These are phyloP conservation scores for Auricularia sp. DNA, from an alignment of 768 basidiomycete genomes.

Conservation along the genomic window DNA sequence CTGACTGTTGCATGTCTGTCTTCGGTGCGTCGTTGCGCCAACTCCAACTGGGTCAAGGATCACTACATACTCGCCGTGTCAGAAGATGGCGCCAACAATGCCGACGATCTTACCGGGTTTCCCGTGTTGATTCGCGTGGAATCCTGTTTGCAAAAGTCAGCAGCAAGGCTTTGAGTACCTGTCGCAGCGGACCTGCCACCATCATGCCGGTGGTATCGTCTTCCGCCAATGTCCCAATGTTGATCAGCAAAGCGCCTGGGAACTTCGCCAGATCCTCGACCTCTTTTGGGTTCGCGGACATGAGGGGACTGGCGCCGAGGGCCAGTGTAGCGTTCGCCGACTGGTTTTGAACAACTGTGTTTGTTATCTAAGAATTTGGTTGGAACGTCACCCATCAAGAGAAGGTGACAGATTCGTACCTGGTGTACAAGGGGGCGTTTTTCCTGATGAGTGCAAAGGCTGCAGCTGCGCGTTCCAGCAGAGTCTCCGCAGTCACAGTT, in stretches of 20 bases:
- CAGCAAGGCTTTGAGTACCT: not conserved
- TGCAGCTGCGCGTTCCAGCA: slow-evolving; percentile 35
- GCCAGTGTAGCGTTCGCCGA: slow-evolving; percentile 86
- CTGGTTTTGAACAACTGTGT: slow-evolving; percentile 80
- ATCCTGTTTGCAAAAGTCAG: not conserved
- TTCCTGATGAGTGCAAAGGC: slow-evolving; percentile 45
- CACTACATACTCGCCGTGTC: slow-evolving; percentile 51
- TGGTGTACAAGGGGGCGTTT: slow-evolving; percentile 74
- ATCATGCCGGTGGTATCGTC: slow-evolving; percentile 64
- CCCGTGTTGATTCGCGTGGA: slow-evolving; percentile 8
- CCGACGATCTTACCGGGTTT: slow-evolving; percentile 48
- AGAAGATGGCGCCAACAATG: slow-evolving; percentile 8
- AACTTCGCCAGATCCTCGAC: slow-evolving; percentile 67
- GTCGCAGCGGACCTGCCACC: slow-evolving; percentile 41
- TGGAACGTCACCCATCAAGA: not conserved
- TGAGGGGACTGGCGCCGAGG: slow-evolving; percentile 83
- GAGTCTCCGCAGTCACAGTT: slow-evolving; percentile 14
- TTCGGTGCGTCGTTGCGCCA: slow-evolving; percentile 69
- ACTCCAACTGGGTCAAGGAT: slow-evolving; percentile 90
- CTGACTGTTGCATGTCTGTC: slow-evolving; percentile 48
- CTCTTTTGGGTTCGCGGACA: slow-evolving; percentile 78
- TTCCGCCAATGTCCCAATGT: slow-evolving; percentile 67
- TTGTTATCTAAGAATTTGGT: slow-evolving; percentile 57
- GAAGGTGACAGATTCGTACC: slow-evolving; percentile 24
- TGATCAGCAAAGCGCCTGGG: slow-evolving; percentile 64